A percentile compares a stretch with the other conserved stretches of the same genome.
Conservation (phyloP, 2,329 filamentous ascomycete species). For the Chrysoporthe puriensis region DNA sequence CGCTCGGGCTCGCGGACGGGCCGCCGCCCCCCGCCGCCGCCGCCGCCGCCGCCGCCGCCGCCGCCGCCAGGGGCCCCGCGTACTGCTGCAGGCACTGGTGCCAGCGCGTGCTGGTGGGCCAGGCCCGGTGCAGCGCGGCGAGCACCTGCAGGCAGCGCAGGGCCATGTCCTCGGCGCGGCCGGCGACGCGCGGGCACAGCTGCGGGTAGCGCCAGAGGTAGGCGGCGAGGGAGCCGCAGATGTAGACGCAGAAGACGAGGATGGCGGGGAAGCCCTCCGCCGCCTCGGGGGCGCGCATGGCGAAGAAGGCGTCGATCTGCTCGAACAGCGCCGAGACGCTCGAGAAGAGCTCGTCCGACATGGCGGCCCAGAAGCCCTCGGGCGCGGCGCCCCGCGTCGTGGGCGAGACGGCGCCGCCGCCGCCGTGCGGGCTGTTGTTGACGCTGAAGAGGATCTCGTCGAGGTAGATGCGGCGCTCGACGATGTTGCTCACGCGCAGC, state of each 20-base stretch:
- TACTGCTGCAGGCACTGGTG: constrained; percentile 32
- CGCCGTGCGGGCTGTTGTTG: constrained; percentile 23
- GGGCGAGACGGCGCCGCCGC: constrained; percentile 18
- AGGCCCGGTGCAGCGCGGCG: constrained; percentile 31
- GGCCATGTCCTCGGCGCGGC: constrained; percentile 35
- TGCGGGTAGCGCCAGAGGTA: constrained; percentile 38
- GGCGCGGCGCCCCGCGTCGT: constrained; percentile 32
- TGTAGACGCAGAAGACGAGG: constrained; percentile 45
- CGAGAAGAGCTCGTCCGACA: constrained; percentile 40
- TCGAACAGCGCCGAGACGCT: constrained; percentile 42
- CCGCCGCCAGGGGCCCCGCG: constrained; percentile 23
- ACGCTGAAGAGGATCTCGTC: constrained; percentile 35
- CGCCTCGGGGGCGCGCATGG: constrained; percentile 33
- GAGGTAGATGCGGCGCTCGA: constrained; percentile 41
- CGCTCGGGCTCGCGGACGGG: constrained; percentile 16
- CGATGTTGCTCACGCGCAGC: constrained; percentile 42
- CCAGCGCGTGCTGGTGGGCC: constrained; percentile 33
- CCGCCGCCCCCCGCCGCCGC: neutral
- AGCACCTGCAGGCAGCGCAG: constrained; percentile 31
- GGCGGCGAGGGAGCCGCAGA: constrained; percentile 43
- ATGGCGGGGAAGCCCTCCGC: constrained; percentile 40
- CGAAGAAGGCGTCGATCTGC: constrained; percentile 41
- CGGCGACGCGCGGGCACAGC: constrained; percentile 35
- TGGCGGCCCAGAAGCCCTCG: constrained; percentile 35
- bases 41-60: neutral